Percentiles rank a stretch among this genome's conserved stretches.
phyloP scores from a whole-genome alignment of 2,329 filamentous ascomycete genomes.

The Arthrocladium fulminans region DNA sequence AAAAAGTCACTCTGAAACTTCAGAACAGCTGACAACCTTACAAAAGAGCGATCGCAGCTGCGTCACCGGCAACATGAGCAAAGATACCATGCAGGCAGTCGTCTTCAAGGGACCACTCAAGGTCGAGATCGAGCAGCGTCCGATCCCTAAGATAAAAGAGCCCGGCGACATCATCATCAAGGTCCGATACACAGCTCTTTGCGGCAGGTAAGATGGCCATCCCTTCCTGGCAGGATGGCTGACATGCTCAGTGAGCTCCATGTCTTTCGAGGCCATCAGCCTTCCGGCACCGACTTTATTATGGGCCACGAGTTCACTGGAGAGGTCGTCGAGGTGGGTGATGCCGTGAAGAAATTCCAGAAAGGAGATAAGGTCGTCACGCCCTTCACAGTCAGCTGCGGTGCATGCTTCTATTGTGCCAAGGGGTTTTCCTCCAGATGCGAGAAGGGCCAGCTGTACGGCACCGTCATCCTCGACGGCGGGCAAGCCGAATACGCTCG shows the following conservation, averaged over 20 bases:
- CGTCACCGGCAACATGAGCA: slow-evolving; percentile 22
- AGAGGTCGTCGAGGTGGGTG: slow-evolving; percentile 58
- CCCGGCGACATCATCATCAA: slow-evolving; percentile 72
- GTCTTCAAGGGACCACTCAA: slow-evolving; percentile 73
- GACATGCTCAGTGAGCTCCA: slow-evolving; percentile 60
- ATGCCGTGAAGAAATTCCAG: slow-evolving; percentile 58
- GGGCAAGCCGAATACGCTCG: slow-evolving; percentile 76
- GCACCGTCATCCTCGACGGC: slow-evolving; percentile 60
- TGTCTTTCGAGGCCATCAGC: slow-evolving; percentile 72
- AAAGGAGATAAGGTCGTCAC: slow-evolving; percentile 71
- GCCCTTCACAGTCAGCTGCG: slow-evolving; percentile 75
- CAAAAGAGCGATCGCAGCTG: neutral
- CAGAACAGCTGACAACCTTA: neutral
- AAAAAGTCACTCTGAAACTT: neutral
- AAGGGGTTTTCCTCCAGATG: slow-evolving; percentile 71
- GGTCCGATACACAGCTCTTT: slow-evolving; percentile 78
- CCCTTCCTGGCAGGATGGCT: neutral
- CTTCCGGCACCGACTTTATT: slow-evolving; percentile 54
- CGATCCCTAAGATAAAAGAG: slow-evolving; percentile 64
- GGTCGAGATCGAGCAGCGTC: slow-evolving; percentile 68
- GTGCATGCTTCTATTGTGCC: slow-evolving; percentile 76
- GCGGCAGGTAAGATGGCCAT: slow-evolving; percentile 58
- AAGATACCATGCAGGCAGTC: slow-evolving; percentile 70
- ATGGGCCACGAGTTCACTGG: slow-evolving; percentile 82
- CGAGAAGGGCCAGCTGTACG: slow-evolving; percentile 60